A percentile compares a stretch with the other conserved stretches of the same genome.
phyloP scores from a whole-genome alignment of 2,329 filamentous ascomycete species.

The Penicillium capsulatum region DNA sequence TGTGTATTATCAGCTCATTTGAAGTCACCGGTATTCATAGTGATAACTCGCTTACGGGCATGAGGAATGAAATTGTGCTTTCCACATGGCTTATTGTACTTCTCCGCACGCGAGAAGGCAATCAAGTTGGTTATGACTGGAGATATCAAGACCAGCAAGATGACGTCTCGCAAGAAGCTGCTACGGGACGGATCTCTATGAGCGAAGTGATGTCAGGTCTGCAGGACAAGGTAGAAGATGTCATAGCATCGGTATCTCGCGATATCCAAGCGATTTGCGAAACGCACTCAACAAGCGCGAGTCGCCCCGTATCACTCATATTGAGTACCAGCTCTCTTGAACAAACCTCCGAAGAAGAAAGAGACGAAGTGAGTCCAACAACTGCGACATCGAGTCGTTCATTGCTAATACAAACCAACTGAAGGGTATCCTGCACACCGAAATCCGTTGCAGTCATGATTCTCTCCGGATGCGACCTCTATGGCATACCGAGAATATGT shows the following conservation, averaged over 20 bases:
- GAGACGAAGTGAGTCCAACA: conserved; percentile 26
- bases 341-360: conserved; percentile 13
- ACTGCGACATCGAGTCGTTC: no score
- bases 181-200: background rate
- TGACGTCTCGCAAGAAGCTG: no score
- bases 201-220: conserved; percentile 23
- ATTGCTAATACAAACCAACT: background rate
- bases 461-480: conserved; percentile 38
- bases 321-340: conserved; percentile 24
- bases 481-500: conserved; percentile 42
- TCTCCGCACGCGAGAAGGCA: conserved; percentile 41
- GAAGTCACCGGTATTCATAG: conserved; percentile 28
- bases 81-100: conserved; percentile 47
- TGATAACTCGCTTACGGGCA: conserved; percentile 28
- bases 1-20: conserved; percentile 27
- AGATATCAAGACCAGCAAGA: no score
- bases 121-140: conserved; percentile 41
- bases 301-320: conserved; percentile 14
- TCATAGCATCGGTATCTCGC: conserved; percentile 25
- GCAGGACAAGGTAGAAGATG: conserved; percentile 28
- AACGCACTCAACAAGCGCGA: no score
- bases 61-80: conserved; percentile 43
- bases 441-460: conserved; percentile 26
- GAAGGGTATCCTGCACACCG: conserved; percentile 34
- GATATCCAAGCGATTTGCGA: conserved; percentile 19